These are phyloP conservation scores for Przewalskia tangutica DNA, from an alignment of 257 asterid species.

Conservation along the genomic window DNA sequence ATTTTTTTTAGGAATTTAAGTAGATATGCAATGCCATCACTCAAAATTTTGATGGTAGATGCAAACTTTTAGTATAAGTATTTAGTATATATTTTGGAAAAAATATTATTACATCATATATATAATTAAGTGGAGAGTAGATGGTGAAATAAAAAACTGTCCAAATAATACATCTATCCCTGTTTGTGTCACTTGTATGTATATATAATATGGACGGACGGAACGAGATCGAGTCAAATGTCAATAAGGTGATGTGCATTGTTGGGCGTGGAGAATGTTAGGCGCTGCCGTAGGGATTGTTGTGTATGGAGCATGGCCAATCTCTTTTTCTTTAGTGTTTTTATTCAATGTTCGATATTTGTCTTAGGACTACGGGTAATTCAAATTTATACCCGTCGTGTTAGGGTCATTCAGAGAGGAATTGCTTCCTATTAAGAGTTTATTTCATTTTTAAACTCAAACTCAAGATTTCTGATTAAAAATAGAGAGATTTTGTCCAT, in stretches of 20 bases:
- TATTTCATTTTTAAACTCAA: background rate
- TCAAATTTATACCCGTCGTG: no score
- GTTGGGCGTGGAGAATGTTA: slow-evolving; percentile 21
- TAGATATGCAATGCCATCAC: background rate
- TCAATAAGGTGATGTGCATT: background rate
- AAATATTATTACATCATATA: background rate
- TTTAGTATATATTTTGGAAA: background rate
- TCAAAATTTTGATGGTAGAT: background rate
- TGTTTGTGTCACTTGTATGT: background rate
- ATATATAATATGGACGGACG: background rate
- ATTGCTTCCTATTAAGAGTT: no score
- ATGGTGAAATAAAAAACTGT: background rate
- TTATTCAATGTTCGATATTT: no score
- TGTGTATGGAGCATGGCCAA: slow-evolving; percentile 6
- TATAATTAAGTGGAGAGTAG: background rate
- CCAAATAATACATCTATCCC: background rate
- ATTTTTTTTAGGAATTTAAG: background rate
- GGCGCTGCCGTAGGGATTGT: slow-evolving; percentile 16
- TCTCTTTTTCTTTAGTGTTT: background rate
- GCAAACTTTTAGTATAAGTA: background rate
- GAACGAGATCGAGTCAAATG: background rate
- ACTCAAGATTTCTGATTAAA: background rate
- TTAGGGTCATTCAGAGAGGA: no score
- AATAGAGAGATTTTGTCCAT: no score
- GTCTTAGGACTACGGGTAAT: no score